A percentile compares a stretch with the other conserved stretches of the same genome.
Conservation (phyloP, 306 rosid species). For the Lupinus albus region DNA sequence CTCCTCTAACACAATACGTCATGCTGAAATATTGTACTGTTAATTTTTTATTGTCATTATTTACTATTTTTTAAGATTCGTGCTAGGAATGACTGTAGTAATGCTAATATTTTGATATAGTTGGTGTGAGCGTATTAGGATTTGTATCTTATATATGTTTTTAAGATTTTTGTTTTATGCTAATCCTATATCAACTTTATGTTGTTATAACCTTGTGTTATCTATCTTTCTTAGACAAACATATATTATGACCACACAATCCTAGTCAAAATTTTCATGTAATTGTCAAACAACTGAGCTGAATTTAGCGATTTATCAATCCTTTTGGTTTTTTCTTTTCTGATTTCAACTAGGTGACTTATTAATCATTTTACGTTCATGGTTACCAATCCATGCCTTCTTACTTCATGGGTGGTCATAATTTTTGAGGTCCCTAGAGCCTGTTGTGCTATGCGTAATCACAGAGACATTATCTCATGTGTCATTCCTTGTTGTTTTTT, state of each 20-base stretch:
- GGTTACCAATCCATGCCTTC: no score
- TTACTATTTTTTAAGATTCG: no score
- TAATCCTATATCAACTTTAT: background rate
- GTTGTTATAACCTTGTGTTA: background rate
- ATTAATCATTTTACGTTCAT: slow-evolving; percentile 1
- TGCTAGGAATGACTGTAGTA: no score
- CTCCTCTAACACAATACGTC: no score
- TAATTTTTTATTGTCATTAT: no score
- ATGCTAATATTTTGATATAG: no score
- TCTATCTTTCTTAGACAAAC: background rate
- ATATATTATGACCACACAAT: background rate
- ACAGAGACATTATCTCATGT: background rate
- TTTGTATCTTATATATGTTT: no score
- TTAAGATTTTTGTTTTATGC: background rate
- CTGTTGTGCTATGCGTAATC: background rate
- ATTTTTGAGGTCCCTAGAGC: background rate
- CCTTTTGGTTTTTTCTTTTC: background rate
- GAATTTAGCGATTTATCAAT: background rate
- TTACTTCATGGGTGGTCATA: no score
- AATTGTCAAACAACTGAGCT: background rate
- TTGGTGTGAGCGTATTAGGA: no score
- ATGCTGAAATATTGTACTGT: no score
- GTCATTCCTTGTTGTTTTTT: background rate
- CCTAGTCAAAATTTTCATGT: background rate
- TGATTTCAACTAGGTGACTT: background rate